Percentiles rank a stretch among this genome's conserved stretches.
These are phyloP conservation scores for Globisporangium cylindrosporum DNA, from an alignment of 352 stramenopile genomes.

Conservation along the genomic window DNA sequence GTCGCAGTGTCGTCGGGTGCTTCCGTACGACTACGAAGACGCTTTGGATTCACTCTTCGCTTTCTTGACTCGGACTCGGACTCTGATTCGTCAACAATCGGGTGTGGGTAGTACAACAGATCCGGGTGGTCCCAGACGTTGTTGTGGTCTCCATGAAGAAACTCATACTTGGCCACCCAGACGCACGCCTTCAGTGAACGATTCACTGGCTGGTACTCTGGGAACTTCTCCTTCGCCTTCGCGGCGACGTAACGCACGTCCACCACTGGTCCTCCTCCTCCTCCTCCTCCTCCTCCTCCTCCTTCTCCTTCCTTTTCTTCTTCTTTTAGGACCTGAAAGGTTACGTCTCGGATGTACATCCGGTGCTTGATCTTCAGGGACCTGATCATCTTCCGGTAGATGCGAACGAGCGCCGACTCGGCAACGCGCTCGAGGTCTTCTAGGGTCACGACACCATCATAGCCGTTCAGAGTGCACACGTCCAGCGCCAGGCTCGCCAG, in stretches of 20 bases:
- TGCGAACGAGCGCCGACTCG: slow-evolving; percentile 28
- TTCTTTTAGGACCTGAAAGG: not conserved
- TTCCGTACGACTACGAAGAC: not conserved
- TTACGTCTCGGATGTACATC: not conserved
- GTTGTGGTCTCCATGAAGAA: slow-evolving; percentile 14
- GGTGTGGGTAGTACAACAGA: not conserved
- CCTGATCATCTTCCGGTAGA: slow-evolving; percentile 7
- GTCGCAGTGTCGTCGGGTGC: not conserved
- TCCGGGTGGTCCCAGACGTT: not conserved
- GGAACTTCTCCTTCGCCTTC: not conserved
- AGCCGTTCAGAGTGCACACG: slow-evolving; percentile 36
- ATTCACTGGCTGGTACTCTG: not conserved
- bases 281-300: no score
- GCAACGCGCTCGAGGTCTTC: slow-evolving; percentile 34
- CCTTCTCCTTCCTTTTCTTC: not conserved
- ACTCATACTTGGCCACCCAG: slow-evolving; percentile 44
- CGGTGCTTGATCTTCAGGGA: not conserved
- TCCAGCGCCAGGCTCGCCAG: slow-evolving; percentile 39
- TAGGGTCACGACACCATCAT: slow-evolving; percentile 29
- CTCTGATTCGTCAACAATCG: not conserved
- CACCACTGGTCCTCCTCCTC: no score
- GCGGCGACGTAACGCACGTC: not conserved
- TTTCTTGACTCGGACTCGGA: not conserved
- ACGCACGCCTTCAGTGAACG: slow-evolving; percentile 37
- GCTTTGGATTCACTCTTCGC: not conserved